phyloP scores from a whole-genome alignment of 805 yeast species.

The Lachancea quebecensis region DNA sequence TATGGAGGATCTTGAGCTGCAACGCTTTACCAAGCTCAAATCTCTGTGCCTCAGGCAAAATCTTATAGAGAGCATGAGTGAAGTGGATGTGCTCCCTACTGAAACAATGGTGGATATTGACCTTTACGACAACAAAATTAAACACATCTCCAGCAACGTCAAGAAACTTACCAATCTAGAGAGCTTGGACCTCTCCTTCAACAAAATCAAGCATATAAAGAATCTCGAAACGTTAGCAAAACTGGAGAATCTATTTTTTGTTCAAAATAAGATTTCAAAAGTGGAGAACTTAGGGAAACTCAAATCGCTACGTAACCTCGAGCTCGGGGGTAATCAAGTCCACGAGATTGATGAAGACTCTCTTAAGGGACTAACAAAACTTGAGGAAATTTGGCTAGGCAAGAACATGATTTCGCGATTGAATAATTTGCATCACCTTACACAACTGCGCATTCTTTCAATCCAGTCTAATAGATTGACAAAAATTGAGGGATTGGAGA shows the following conservation, averaged over 20 bases:
- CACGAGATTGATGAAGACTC: conserved; percentile 37
- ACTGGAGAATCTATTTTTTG: conserved; percentile 69
- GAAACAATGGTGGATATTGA: conserved; percentile 69
- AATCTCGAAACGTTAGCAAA: conserved; percentile 58
- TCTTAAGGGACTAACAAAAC: conserved; percentile 44
- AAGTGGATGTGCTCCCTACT: conserved; percentile 52
- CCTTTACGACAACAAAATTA: conserved; percentile 84
- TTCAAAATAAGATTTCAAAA: conserved; percentile 75
- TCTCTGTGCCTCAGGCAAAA: conserved; percentile 76
- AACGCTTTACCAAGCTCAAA: conserved; percentile 51
- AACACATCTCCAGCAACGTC: conserved; percentile 71
- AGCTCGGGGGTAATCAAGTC: conserved; percentile 81
- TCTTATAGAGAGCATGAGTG: conserved; percentile 64
- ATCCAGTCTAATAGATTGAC: conserved; percentile 81
- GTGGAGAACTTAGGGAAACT: conserved; percentile 62
- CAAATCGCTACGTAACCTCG: conserved; percentile 56
- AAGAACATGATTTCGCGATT: conserved; percentile 67
- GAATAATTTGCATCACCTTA: conserved; percentile 52
- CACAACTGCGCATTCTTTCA: conserved; percentile 65
- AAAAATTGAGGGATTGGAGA: conserved; percentile 75
- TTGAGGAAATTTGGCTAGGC: conserved; percentile 87
- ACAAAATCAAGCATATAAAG: conserved; percentile 79
- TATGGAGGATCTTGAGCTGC: conserved; percentile 52
- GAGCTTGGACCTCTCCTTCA: conserved; percentile 78
- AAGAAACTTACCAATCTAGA: conserved; percentile 50